Conservation (phyloP, 495 filamentous ascomycete genomes). For the Jackrogersella minutella region DNA sequence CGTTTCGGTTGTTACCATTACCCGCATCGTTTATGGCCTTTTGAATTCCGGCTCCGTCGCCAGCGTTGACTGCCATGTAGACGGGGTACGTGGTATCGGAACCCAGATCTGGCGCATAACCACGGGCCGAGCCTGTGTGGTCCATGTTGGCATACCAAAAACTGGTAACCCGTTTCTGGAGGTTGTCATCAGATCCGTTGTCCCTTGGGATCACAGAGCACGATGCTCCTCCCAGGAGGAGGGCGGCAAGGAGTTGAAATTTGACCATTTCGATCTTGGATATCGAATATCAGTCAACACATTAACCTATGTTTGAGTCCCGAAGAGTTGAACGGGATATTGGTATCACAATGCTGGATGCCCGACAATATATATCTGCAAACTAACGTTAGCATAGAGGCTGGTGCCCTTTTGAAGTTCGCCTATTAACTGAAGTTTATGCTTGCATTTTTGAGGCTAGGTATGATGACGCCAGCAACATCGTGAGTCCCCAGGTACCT, state of each 20-base stretch:
- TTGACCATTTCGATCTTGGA: conserved; percentile 20
- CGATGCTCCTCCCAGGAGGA: conserved; percentile 11
- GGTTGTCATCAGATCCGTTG: conserved; percentile 1
- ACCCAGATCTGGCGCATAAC: conserved; percentile 50
- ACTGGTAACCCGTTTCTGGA: conserved; percentile 30
- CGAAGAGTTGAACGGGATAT: neutral
- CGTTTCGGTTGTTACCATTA: conserved; percentile 43
- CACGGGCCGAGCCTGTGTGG: conserved; percentile 42
- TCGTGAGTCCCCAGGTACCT: no score
- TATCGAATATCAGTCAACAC: neutral
- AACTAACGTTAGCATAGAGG: conserved; percentile 12
- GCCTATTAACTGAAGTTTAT: conserved; percentile 3
- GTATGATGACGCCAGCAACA: conserved; percentile 30
- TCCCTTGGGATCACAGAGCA: conserved; percentile 8
- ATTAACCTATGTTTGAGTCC: neutral
- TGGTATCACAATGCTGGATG: neutral
- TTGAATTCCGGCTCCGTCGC: conserved; percentile 50
- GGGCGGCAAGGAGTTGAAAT: conserved; percentile 22
- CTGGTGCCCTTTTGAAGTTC: neutral
- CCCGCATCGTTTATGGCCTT: conserved; percentile 44
- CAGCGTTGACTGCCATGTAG: conserved; percentile 44
- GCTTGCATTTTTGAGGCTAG: conserved; percentile 2
- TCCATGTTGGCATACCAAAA: conserved; percentile 53
- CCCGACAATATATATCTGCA: conserved; percentile 22
- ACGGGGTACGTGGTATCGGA: conserved; percentile 49